Evolutionary conservation across 352 stramenopile genomes (phyloP).

Genomic region (Phytophthora sojae): DNA sequence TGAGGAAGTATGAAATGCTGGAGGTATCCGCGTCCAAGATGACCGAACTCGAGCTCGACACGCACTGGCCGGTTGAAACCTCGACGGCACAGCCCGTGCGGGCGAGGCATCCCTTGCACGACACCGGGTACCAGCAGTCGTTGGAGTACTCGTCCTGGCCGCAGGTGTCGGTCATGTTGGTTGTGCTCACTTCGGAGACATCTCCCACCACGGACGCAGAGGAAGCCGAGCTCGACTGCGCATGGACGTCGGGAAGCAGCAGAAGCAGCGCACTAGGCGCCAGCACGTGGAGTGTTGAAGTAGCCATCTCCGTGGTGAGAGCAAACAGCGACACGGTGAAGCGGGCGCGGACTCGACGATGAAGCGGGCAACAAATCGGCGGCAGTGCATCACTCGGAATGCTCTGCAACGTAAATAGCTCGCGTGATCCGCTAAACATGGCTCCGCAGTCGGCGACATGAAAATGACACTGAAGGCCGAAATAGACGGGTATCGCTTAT

Average conservation of each 20-base stretch:
- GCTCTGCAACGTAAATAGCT: slow-evolving; percentile 21
- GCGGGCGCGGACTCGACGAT: neutral
- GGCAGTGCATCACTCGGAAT: neutral
- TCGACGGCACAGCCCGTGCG: slow-evolving; percentile 25
- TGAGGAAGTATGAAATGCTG: slow-evolving; percentile 15
- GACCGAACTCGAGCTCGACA: slow-evolving; percentile 13
- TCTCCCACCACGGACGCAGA: slow-evolving; percentile 9
- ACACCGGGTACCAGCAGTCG: slow-evolving; percentile 32
- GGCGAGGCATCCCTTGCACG: slow-evolving; percentile 24
- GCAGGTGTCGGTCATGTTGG: slow-evolving; percentile 25
- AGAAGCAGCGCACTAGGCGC: slow-evolving; percentile 2
- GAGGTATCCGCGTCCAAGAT: slow-evolving; percentile 4
- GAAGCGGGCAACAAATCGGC: slow-evolving; percentile 32
- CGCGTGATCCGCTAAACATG: slow-evolving; percentile 20
- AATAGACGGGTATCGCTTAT: neutral
- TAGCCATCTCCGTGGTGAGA: slow-evolving; percentile 14
- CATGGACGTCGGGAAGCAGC: slow-evolving; percentile 10
- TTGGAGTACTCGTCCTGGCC: slow-evolving; percentile 26
- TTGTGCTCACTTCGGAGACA: slow-evolving; percentile 9
- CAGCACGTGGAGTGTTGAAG: slow-evolving; percentile 17
- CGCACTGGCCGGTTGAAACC: slow-evolving; percentile 20
- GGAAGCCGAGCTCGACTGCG: slow-evolving; percentile 24
- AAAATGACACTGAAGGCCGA: neutral
- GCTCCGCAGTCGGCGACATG: neutral
- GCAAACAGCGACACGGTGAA: slow-evolving; percentile 19